Percentiles rank a stretch among this genome's conserved stretches.
These are phyloP conservation scores for Moesziomyces sp. DNA, from an alignment of 1,284 basidiomycete genomes.

Conservation along the genomic window DNA sequence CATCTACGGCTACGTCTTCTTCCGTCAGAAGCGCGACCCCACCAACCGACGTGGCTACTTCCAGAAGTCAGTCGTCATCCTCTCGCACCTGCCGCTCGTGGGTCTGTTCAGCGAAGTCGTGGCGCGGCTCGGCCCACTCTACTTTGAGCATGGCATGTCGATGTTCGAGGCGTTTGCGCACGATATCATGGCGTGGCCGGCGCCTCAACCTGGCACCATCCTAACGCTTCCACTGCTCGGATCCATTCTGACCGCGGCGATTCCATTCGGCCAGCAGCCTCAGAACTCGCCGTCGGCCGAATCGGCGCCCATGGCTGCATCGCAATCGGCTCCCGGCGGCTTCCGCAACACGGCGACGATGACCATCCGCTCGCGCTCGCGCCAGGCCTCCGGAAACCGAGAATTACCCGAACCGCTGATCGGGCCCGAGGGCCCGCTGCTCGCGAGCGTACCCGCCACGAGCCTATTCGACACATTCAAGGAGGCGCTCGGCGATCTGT, in stretches of 20 bases:
- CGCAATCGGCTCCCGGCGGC: constrained; percentile 9
- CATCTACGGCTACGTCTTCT: constrained; percentile 67
- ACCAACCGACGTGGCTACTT: constrained; percentile 64
- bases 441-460: constrained; percentile 80
- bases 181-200: constrained; percentile 58
- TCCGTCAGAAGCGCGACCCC: constrained; percentile 62
- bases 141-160: constrained; percentile 62
- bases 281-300: constrained; percentile 54
- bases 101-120: constrained; percentile 80
- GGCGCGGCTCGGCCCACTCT: constrained; percentile 74
- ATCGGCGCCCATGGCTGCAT: constrained; percentile 11
- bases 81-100: constrained; percentile 85
- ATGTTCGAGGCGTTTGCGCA: constrained; percentile 61
- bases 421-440: constrained; percentile 50
- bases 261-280: constrained; percentile 59
- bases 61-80: constrained; percentile 82
- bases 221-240: constrained; percentile 58
- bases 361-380: constrained; percentile 26
- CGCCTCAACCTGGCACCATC: constrained; percentile 55
- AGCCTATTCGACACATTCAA: constrained; percentile 60
- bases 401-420: constrained; percentile 43
- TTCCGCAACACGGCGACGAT: constrained; percentile 33
- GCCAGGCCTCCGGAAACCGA: constrained; percentile 12
- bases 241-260: constrained; percentile 45
- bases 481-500: constrained; percentile 75